Evolutionary conservation across 306 rosid genomes (phyloP).

Genomic region (Lathyrus sativus): DNA sequence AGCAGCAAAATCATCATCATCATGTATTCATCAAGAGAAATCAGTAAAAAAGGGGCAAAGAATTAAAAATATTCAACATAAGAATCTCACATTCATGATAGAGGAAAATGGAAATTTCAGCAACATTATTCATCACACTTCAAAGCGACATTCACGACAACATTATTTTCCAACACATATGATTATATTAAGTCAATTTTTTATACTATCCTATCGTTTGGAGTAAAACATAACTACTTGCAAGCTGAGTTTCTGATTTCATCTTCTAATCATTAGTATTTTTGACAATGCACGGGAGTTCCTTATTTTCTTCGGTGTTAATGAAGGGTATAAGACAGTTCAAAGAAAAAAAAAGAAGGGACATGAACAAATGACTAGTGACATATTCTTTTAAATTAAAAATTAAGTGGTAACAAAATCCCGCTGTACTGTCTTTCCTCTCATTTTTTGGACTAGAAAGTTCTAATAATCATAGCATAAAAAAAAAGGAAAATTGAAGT

Average conservation of each 20-base stretch:
- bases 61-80: too few species aligned
- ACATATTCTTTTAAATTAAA: conserved; percentile 7
- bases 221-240: neutral
- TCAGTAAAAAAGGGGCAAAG: too few species aligned
- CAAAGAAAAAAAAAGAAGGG: neutral
- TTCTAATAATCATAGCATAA: conserved; percentile 19
- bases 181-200: too few species aligned
- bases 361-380: neutral
- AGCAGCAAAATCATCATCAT: too few species aligned
- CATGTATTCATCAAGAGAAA: too few species aligned
- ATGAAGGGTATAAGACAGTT: neutral
- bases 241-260: neutral
- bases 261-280: neutral
- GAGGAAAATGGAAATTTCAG: too few species aligned
- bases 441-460: neutral
- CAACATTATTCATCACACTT: too few species aligned
- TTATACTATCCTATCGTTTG: neutral
- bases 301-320: neutral
- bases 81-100: too few species aligned
- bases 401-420: conserved; percentile 33
- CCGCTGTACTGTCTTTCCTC: conserved; percentile 31
- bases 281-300: neutral
- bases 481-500: conserved; percentile 10
- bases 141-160: too few species aligned
- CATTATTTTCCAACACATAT: too few species aligned